Evolutionary conservation across 2,329 filamentous ascomycete genomes (phyloP).

Genomic region (Westerdykella sp.): DNA sequence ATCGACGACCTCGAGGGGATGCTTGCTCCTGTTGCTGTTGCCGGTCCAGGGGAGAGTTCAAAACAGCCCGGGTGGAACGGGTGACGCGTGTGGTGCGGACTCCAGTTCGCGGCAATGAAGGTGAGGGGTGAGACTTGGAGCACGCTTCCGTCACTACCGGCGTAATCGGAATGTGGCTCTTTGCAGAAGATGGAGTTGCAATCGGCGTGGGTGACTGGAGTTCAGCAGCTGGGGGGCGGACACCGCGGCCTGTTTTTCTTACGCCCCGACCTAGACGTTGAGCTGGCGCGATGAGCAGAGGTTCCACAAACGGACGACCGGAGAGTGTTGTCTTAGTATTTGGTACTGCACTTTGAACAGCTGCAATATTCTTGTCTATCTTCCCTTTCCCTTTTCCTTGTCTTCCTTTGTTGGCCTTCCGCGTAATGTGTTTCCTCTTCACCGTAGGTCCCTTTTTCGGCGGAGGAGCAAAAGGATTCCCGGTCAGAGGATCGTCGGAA

Average conservation of each 20-base stretch:
- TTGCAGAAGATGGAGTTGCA: neutral
- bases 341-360: too few species aligned
- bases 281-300: slow-evolving; percentile 5
- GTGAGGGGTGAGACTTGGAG: too few species aligned
- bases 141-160: too few species aligned
- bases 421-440: neutral
- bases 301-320: slow-evolving; percentile 4
- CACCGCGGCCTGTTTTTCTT: neutral
- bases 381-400: neutral
- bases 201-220: neutral
- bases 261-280: neutral
- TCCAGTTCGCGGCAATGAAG: too few species aligned
- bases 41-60: too few species aligned
- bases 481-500: neutral
- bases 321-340: slow-evolving; percentile 1
- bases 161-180: neutral
- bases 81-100: too few species aligned
- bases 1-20: neutral
- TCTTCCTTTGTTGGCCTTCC: neutral
- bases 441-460: neutral
- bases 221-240: neutral
- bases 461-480: slow-evolving; percentile 2
- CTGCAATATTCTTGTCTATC: neutral
- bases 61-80: too few species aligned
- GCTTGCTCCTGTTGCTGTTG: neutral